Evolutionary conservation across 257 asterid species (phyloP).

Genomic region (Solanum gracilifrons): DNA sequence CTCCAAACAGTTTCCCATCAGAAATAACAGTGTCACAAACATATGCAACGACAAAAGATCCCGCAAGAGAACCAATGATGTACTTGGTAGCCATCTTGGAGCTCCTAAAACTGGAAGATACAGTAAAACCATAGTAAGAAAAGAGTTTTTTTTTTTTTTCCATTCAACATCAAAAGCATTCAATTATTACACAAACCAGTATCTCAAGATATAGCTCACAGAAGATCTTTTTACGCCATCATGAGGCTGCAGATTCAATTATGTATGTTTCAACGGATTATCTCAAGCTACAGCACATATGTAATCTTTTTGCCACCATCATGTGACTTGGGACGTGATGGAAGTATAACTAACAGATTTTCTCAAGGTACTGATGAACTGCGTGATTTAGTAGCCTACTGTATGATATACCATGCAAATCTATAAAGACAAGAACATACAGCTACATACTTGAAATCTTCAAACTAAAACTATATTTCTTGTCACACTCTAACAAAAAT

Average conservation of each 20-base stretch:
- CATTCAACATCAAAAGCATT: neutral
- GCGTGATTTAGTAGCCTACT: neutral
- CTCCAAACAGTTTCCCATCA: conserved; percentile 22
- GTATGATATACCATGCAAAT: neutral
- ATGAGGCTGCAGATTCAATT: neutral
- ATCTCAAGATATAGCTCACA: neutral
- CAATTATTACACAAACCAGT: neutral
- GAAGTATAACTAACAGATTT: neutral
- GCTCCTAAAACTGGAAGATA: neutral
- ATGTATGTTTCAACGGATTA: neutral
- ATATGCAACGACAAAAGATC: conserved; percentile 11
- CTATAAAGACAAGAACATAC: neutral
- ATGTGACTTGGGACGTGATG: neutral
- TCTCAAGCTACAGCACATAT: neutral
- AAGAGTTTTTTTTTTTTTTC: neutral
- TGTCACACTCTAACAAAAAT: neutral
- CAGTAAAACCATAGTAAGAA: neutral
- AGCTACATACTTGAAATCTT: neutral
- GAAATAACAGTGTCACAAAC: conserved; percentile 8
- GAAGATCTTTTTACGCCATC: neutral
- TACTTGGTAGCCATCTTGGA: conserved; percentile 7
- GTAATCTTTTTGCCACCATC: neutral
- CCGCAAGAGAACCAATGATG: neutral
- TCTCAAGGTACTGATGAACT: neutral
- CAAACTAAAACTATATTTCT: neutral